These are phyloP conservation scores for Podila horticola DNA, from an alignment of 192 early-diverging fungal species.

Conservation along the genomic window DNA sequence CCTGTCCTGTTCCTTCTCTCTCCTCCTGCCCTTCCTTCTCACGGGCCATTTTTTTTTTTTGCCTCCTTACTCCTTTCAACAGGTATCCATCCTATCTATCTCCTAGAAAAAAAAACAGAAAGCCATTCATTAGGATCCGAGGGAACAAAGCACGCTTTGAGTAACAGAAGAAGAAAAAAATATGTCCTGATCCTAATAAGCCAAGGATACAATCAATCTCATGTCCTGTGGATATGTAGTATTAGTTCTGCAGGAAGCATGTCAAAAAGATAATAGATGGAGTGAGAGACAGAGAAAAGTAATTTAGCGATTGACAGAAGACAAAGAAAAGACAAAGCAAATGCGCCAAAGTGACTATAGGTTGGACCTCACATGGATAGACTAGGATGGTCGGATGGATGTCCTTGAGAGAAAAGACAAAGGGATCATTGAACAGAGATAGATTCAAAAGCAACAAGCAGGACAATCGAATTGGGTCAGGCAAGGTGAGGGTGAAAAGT, in stretches of 20 bases:
- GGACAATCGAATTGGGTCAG: no score
- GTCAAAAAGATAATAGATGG: background rate
- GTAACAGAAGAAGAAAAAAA: background rate
- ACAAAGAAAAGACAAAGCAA: background rate
- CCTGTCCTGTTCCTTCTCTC: no score
- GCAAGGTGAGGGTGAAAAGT: no score
- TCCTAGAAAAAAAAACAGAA: conserved; percentile 1
- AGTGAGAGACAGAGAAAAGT: background rate
- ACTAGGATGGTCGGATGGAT: no score
- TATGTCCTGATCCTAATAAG: background rate
- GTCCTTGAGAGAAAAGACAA: no score
- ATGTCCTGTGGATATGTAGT: background rate
- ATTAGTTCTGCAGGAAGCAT: conserved; percentile 1
- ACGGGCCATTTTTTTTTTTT: background rate
- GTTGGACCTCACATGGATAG: no score
- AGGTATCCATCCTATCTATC: background rate
- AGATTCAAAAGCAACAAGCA: no score
- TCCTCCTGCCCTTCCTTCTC: background rate
- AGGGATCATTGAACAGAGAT: no score
- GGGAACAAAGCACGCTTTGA: background rate
- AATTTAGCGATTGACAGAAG: background rate
- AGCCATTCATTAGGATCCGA: background rate
- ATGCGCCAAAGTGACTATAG: background rate
- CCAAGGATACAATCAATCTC: conserved; percentile 5
- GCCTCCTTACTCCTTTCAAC: background rate